Percentiles rank a stretch among this genome's conserved stretches.
phyloP scores from a whole-genome alignment of 2,329 filamentous ascomycete genomes.

The Seiridium cupressi region DNA sequence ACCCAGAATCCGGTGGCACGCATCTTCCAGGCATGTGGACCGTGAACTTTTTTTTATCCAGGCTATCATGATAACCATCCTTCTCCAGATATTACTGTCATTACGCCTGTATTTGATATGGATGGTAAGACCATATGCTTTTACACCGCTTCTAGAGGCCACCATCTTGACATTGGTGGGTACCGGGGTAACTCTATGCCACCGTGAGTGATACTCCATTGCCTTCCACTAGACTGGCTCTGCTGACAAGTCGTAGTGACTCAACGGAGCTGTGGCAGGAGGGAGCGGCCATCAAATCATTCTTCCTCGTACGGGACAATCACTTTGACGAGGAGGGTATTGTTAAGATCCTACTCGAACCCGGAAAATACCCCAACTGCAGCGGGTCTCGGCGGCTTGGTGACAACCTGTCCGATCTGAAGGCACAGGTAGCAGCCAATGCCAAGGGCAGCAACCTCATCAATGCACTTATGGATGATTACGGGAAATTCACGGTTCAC shows the following conservation, averaged over 20 bases:
- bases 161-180: slow-evolving; percentile 36
- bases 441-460: slow-evolving; percentile 35
- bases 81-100: slow-evolving; percentile 11
- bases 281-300: slow-evolving; percentile 36
- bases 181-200: slow-evolving; percentile 31
- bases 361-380: slow-evolving; percentile 34
- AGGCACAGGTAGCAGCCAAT: slow-evolving; percentile 42
- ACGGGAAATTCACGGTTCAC: slow-evolving; percentile 29
- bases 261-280: slow-evolving; percentile 39
- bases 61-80: not conserved
- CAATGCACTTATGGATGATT: slow-evolving; percentile 31
- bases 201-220: slow-evolving; percentile 10
- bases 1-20: slow-evolving; percentile 13
- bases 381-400: slow-evolving; percentile 32
- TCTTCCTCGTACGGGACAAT: slow-evolving; percentile 35
- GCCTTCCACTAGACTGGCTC: slow-evolving; percentile 44
- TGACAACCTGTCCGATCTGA: slow-evolving; percentile 42
- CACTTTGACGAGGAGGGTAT: slow-evolving; percentile 32
- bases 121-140: slow-evolving; percentile 12
- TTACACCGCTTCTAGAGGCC: slow-evolving; percentile 19
- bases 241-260: slow-evolving; percentile 29
- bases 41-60: too few species aligned
- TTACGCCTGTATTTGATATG: slow-evolving; percentile 11
- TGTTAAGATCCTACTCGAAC: slow-evolving; percentile 28
- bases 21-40: slow-evolving; percentile 11